phyloP scores from a whole-genome alignment of 805 yeast species.

The Saccharomycopsis schoenii region DNA sequence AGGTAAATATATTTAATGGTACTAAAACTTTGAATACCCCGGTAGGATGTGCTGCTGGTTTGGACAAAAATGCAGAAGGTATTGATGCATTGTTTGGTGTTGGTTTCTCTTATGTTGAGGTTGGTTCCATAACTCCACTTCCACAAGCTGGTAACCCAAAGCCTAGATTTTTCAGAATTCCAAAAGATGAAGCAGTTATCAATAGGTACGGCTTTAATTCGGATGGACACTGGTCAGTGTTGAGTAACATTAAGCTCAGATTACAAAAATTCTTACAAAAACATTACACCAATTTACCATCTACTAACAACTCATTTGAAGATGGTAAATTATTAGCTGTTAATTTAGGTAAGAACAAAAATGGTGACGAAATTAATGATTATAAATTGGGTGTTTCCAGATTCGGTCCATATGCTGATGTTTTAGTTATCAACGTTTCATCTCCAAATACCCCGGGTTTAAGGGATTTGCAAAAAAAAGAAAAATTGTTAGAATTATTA shows the following conservation, averaged over 20 bases:
- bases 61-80: conserved; percentile 90
- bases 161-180: conserved; percentile 83
- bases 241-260: conserved; percentile 57
- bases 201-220: conserved; percentile 95
- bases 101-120: conserved; percentile 86
- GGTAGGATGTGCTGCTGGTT: conserved; percentile 90
- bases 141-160: conserved; percentile 94
- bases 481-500: conserved; percentile 58
- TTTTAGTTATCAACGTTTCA: conserved; percentile 81
- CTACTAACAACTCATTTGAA: conserved; percentile 42
- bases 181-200: conserved; percentile 80
- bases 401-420: conserved; percentile 80
- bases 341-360: conserved; percentile 87
- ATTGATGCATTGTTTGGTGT: conserved; percentile 66
- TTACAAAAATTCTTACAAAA: conserved; percentile 32
- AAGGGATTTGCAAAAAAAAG: conserved; percentile 73
- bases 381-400: conserved; percentile 75
- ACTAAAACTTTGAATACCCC: conserved; percentile 63
- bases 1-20: conserved; percentile 44
- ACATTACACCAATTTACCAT: conserved; percentile 22
- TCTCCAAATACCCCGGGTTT: conserved; percentile 96
- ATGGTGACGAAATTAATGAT: conserved; percentile 83
- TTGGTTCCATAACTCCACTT: conserved; percentile 86
- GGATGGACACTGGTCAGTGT: conserved; percentile 69
- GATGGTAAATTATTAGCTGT: conserved; percentile 63